Evolutionary conservation across 176 grass and related monocot species (phyloP), one percentile per base, ranked within the genome.

Genomic region (Ananas comosus): DNA sequence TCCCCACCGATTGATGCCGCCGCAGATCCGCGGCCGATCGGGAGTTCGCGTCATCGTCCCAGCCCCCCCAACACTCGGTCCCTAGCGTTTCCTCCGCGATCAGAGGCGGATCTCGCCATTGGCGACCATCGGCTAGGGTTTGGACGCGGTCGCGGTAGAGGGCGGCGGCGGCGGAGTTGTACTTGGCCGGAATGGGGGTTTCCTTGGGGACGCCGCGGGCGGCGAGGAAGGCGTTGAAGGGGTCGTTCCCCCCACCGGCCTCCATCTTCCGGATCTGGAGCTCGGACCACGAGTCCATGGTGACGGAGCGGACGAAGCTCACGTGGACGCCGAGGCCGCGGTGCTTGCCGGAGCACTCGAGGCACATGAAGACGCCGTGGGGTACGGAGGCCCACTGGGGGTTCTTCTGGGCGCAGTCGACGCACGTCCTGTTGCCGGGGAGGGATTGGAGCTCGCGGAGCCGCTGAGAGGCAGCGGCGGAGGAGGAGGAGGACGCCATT

Each of bases 221-320:
- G 25, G 84, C 7, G 63, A 99, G 87, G 72, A 99, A 94, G 72
- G 90, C 78, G 67, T 99, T 99, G 74, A 99, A 80, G 71, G 80
- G 86, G 23, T 99, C 90, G 84, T 99, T 99, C 51, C 89, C 90
- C 11, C 89, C 33, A 42, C 33, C 87, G 21, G 82, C 79, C 76
- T 88, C 94, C 89, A 99, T 99, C 89, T 93, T 99, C 74, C 86
- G 83, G 58, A 99, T 89, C 80, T 93, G 94, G 74, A 71, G 86
- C 86, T 93, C 94, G 56, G 94, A 93, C 94, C 94, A 99, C 2
- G 95, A 99, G 53, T 99, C 95, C 95, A 99, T 99, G 77, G 90
- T 99, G 72, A 99, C 94, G 16, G 89, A 99, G 76, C 89, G 89
- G 72, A 99, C 95, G 78, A 94, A 99, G 80, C 90, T 94, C 82